These are phyloP conservation scores for Drechslerella coelobrocha DNA, from an alignment of 2,329 filamentous ascomycete species.

Conservation along the genomic window DNA sequence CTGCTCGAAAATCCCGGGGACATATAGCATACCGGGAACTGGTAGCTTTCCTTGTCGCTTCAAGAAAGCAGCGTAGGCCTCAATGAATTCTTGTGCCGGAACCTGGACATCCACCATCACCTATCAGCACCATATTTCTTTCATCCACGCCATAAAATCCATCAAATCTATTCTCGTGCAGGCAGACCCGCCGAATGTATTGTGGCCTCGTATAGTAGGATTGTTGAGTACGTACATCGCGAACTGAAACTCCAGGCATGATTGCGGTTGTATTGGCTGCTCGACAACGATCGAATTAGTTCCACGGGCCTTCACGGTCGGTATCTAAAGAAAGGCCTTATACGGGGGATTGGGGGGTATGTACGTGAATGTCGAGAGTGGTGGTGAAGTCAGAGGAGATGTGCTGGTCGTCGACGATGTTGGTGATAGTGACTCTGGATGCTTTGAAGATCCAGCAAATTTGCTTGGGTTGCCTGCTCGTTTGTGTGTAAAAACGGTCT, in stretches of 20 bases:
- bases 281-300: constrained; percentile 38
- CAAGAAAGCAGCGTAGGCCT: constrained; percentile 84
- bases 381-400: constrained; percentile 27
- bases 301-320: constrained; percentile 3
- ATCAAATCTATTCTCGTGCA: constrained; percentile 1
- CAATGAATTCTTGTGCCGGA: constrained; percentile 88
- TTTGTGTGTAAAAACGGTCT: constrained; percentile 43
- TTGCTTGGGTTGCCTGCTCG: constrained; percentile 48
- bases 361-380: constrained; percentile 43
- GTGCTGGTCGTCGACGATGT: constrained; percentile 45
- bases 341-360: neutral
- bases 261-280: constrained; percentile 50
- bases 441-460: constrained; percentile 46
- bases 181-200: neutral
- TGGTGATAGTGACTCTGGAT: constrained; percentile 37
- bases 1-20: constrained; percentile 31
- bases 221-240: constrained; percentile 51
- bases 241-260: constrained; percentile 56
- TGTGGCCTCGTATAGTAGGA: constrained; percentile 2
- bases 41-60: constrained; percentile 93
- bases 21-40: constrained; percentile 75
- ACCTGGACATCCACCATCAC: constrained; percentile 50
- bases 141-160: constrained; percentile 11
- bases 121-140: constrained; percentile 25
- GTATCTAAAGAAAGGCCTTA: neutral